Percentiles rank a stretch among this genome's conserved stretches.
Conservation (phyloP, 768 basidiomycete genomes). For the Podaxis mareebaensis region DNA sequence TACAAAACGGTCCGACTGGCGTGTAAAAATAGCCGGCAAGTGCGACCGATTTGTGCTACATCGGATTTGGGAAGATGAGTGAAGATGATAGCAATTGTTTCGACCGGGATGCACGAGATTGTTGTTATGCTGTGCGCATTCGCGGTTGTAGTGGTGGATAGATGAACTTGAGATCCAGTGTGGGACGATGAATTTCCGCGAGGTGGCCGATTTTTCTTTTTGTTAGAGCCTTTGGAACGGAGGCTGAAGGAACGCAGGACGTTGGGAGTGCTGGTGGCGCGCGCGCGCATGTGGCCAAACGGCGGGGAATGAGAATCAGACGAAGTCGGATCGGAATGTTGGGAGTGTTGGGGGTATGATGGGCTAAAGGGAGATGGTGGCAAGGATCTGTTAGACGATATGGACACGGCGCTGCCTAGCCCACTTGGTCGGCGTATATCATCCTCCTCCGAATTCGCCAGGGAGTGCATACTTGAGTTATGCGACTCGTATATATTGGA, state of each 20-base stretch:
- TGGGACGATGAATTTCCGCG: conserved; percentile 13
- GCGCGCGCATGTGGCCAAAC: conserved; percentile 23
- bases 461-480: conserved; percentile 18
- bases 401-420: conserved; percentile 39
- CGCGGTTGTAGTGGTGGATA: not conserved
- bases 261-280: conserved; percentile 41
- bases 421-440: conserved; percentile 50
- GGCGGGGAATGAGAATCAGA: not conserved
- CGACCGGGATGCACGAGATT: conserved; percentile 28
- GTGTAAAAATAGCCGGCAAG: conserved; percentile 34
- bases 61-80: conserved; percentile 32
- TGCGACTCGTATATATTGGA: conserved; percentile 16
- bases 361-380: conserved; percentile 36
- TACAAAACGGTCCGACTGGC: conserved; percentile 37
- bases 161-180: not conserved
- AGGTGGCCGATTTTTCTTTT: conserved; percentile 18
- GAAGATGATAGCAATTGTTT: conserved; percentile 35
- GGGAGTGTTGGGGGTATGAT: conserved; percentile 12
- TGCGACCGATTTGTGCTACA: conserved; percentile 30
- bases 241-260: conserved; percentile 28
- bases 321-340: conserved; percentile 10
- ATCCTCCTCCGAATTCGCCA: conserved; percentile 28
- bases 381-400: conserved; percentile 35
- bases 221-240: conserved; percentile 17
- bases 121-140: not conserved